These are phyloP conservation scores for Penicillium sclerotigenum DNA, from an alignment of 2,329 filamentous ascomycete species.

Conservation along the genomic window DNA sequence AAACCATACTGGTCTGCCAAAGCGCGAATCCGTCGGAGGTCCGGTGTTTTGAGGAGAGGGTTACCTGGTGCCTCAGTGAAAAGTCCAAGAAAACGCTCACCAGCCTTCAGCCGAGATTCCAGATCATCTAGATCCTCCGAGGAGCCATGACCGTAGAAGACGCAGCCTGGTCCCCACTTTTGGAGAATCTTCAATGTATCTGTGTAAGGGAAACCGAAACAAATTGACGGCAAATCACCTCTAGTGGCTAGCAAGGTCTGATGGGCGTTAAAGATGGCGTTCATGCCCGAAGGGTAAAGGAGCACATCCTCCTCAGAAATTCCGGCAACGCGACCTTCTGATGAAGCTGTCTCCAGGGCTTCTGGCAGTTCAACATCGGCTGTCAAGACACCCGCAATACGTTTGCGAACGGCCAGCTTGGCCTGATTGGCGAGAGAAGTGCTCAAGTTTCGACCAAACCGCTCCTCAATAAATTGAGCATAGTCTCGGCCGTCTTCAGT, in stretches of 20 bases:
- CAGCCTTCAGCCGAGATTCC: conserved; percentile 65
- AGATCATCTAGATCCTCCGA: conserved; percentile 78
- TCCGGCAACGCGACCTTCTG: conserved; percentile 44
- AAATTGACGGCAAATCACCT: conserved; percentile 70
- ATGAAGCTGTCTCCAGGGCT: conserved; percentile 48
- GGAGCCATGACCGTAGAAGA: conserved; percentile 82
- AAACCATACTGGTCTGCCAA: conserved; percentile 84
- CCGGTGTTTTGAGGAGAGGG: conserved; percentile 78
- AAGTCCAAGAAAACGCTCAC: conserved; percentile 74
- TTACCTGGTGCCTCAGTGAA: conserved; percentile 97
- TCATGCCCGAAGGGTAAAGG: conserved; percentile 88
- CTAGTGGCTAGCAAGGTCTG: conserved; percentile 65
- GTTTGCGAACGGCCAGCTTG: conserved; percentile 76
- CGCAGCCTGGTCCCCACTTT: conserved; percentile 86
- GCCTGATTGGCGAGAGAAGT: conserved; percentile 75
- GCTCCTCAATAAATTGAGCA: conserved; percentile 81
- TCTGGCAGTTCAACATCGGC: conserved; percentile 66
- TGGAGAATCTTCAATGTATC: conserved; percentile 93
- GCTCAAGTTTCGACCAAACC: conserved; percentile 88
- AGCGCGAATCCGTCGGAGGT: conserved; percentile 74
- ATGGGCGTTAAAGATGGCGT: conserved; percentile 87
- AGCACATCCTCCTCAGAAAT: conserved; percentile 86
- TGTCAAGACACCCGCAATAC: conserved; percentile 82
- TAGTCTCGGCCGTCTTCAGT: conserved; percentile 61
- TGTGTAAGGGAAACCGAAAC: conserved; percentile 95